phyloP scores from a whole-genome alignment of 257 asterid genomes.

The Gentiana straminea region DNA sequence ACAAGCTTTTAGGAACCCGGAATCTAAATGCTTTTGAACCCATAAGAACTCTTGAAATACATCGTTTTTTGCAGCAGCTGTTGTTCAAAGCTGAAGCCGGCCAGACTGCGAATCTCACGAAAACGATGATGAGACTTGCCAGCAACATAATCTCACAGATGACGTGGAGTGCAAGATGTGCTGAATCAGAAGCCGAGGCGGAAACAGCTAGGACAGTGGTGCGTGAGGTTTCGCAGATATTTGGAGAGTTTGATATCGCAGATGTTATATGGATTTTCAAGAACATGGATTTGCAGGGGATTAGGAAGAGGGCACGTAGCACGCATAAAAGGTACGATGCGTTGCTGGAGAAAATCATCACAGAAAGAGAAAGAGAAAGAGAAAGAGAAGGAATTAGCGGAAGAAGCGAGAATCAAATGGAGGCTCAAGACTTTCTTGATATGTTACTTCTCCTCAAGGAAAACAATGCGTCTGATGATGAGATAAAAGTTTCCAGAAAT shows the following conservation, averaged over 20 bases:
- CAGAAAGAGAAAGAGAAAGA: constrained; percentile 32
- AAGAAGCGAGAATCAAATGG: constrained; percentile 2
- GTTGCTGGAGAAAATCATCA: constrained; percentile 43
- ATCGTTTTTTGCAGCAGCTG: constrained; percentile 12
- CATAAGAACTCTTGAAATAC: constrained; percentile 24
- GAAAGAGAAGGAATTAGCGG: background rate
- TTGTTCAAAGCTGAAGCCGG: constrained; percentile 18
- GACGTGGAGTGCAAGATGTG: constrained; percentile 44
- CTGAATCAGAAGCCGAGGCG: constrained; percentile 33
- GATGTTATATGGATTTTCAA: constrained; percentile 42
- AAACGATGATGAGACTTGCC: constrained; percentile 36
- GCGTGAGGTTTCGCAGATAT: constrained; percentile 48
- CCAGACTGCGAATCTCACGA: constrained; percentile 26
- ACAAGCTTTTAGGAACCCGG: constrained; percentile 35
- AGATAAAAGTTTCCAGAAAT: constrained; percentile 35
- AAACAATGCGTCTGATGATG: constrained; percentile 20
- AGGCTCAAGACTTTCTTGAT: constrained; percentile 34
- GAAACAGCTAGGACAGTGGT: constrained; percentile 38
- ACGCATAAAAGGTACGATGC: constrained; percentile 40
- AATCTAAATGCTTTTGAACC: constrained; percentile 38
- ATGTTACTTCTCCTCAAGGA: constrained; percentile 30
- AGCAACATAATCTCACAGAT: constrained; percentile 42
- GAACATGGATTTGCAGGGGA: constrained; percentile 52
- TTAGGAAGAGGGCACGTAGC: constrained; percentile 34
- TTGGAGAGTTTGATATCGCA: constrained; percentile 47